Conservation (phyloP, 371 early-diverging fungal species). For the Apophysomyces ossiformis region DNA sequence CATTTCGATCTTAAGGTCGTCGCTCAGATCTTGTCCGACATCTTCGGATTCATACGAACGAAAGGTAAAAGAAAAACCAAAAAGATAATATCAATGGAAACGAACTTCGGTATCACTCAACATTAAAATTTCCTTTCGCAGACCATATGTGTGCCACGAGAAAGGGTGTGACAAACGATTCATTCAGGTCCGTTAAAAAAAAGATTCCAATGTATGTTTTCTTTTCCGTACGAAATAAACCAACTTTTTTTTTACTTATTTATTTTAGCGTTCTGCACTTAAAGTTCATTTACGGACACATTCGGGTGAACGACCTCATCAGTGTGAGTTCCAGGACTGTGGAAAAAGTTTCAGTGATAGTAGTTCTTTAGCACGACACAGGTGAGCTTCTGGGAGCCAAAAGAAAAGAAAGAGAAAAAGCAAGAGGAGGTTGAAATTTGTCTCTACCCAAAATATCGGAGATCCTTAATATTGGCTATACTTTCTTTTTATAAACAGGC, state of each 20-base stretch:
- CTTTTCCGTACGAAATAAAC: slow-evolving; percentile 15
- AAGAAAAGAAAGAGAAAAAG: slow-evolving; percentile 3
- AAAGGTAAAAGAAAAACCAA: slow-evolving; percentile 40
- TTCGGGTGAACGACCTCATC: slow-evolving; percentile 80
- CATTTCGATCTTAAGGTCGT: slow-evolving; percentile 38
- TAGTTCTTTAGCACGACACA: slow-evolving; percentile 42
- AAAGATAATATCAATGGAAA: neutral
- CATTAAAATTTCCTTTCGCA: slow-evolving; percentile 28
- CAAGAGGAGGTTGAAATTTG: no score
- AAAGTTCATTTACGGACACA: slow-evolving; percentile 80
- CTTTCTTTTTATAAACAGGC: slow-evolving; percentile 33
- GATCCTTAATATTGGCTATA: neutral
- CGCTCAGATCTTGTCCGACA: slow-evolving; percentile 80
- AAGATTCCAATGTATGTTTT: slow-evolving; percentile 7
- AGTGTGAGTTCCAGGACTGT: slow-evolving; percentile 66
- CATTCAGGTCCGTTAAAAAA: slow-evolving; percentile 56
- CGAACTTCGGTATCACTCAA: slow-evolving; percentile 9
- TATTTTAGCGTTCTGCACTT: slow-evolving; percentile 77
- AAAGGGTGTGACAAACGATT: slow-evolving; percentile 75
- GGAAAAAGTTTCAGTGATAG: slow-evolving; percentile 63
- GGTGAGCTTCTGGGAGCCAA: slow-evolving; percentile 19
- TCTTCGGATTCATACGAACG: slow-evolving; percentile 79
- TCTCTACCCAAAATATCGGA: neutral
- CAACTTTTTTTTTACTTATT: slow-evolving; percentile 26
- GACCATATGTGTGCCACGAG: slow-evolving; percentile 68